A percentile compares a stretch with the other conserved stretches of the same genome.
Conservation (phyloP, 768 basidiomycete species). For the Strobilomyces confusus region DNA sequence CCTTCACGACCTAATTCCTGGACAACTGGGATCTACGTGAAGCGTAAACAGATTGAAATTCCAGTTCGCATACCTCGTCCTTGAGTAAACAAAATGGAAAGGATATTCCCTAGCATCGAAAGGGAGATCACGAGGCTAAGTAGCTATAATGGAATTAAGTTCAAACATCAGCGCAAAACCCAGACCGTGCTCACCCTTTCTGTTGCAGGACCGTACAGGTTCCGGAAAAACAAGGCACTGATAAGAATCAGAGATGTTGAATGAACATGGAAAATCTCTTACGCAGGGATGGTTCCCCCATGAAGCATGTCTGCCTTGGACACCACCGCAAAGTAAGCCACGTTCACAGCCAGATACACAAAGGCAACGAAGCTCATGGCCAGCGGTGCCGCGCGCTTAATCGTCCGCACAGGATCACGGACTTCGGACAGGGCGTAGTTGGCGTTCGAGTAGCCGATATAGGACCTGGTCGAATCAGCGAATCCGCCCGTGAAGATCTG, state of each 20-base stretch:
- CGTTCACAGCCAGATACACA: conserved; percentile 61
- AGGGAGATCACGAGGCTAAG: conserved; percentile 61
- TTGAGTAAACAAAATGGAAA: conserved; percentile 62
- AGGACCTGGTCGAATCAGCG: conserved; percentile 45
- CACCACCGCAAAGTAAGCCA: conserved; percentile 73
- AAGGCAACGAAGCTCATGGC: conserved; percentile 56
- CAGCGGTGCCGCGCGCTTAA: conserved; percentile 65
- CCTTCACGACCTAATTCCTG: conserved; percentile 75
- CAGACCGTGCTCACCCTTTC: conserved; percentile 44
- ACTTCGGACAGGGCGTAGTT: conserved; percentile 74
- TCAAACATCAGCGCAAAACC: neutral
- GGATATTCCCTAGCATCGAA: conserved; percentile 60
- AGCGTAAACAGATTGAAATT: neutral
- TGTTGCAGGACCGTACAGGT: conserved; percentile 59
- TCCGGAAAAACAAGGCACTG: conserved; percentile 71
- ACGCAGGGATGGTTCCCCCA: conserved; percentile 65
- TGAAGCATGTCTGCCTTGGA: conserved; percentile 63
- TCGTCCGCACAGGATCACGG: conserved; percentile 62
- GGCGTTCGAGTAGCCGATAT: conserved; percentile 68
- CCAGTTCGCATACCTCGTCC: conserved; percentile 48
- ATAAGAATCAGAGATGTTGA: neutral
- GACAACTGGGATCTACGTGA: conserved; percentile 42
- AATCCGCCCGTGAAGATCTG: neutral
- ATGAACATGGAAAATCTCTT: conserved; percentile 19
- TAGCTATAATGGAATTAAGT: conserved; percentile 34